Evolutionary conservation across 305 asterid species (phyloP).

Genomic region (Striga hermonthica): DNA sequence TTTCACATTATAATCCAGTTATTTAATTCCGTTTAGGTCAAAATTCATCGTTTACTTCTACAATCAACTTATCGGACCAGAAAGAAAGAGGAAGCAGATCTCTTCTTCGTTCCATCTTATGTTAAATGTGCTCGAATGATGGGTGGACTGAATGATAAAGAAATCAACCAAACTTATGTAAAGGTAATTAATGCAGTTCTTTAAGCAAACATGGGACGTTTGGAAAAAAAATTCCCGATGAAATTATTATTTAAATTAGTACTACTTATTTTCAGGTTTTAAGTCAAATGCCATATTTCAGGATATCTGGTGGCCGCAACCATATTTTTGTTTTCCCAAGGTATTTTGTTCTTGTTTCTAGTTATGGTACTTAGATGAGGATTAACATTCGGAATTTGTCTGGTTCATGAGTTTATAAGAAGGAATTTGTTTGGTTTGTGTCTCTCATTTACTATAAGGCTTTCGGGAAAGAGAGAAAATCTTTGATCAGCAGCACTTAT

Average conservation of each 20-base stretch:
- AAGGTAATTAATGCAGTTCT: conserved; percentile 56
- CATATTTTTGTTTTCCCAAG: conserved; percentile 95
- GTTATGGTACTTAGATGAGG: conserved; percentile 13
- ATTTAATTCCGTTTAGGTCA: conserved; percentile 53
- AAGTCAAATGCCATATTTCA: conserved; percentile 94
- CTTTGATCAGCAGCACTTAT: not conserved
- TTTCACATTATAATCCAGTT: not conserved
- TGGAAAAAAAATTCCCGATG: conserved; percentile 23
- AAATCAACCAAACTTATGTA: conserved; percentile 83
- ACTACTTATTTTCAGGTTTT: conserved; percentile 69
- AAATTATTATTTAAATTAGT: conserved; percentile 30
- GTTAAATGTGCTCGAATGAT: conserved; percentile 90
- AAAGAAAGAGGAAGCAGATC: conserved; percentile 78
- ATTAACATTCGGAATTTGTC: not conserved
- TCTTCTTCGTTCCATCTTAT: conserved; percentile 88
- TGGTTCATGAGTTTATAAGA: too few species aligned
- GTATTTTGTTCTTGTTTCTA: conserved; percentile 36
- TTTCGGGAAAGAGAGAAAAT: not conserved
- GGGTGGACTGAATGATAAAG: conserved; percentile 91
- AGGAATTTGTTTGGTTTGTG: not conserved
- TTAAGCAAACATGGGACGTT: conserved; percentile 19
- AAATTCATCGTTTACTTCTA: conserved; percentile 74
- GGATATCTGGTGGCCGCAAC: conserved; percentile 88
- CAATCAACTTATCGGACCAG: conserved; percentile 67
- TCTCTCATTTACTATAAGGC: not conserved